A percentile compares a stretch with the other conserved stretches of the same genome.
Conservation (phyloP, 2,329 filamentous ascomycete species). For the Penicillium nordicum region DNA sequence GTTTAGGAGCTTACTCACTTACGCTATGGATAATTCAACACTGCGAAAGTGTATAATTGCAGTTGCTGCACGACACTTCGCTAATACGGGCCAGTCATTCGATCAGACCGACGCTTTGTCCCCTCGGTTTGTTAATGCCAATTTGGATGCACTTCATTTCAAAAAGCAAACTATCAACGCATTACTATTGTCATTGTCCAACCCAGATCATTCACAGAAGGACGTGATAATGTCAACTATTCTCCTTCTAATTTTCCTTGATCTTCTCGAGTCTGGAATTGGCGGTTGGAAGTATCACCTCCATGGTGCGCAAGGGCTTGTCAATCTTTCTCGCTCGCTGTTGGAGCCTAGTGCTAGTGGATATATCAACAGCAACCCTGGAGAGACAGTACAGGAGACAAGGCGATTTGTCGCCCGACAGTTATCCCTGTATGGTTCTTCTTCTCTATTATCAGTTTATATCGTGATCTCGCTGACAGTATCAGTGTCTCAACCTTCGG, state of each 20-base stretch:
- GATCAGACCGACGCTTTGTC: neutral
- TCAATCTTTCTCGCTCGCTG: neutral
- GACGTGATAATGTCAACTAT: neutral
- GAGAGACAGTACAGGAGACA: neutral
- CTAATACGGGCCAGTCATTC: neutral
- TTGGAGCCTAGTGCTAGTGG: neutral
- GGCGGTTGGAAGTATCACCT: constrained; percentile 10
- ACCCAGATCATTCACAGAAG: neutral
- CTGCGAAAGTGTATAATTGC: neutral
- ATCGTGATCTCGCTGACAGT: neutral
- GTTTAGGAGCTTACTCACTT: neutral
- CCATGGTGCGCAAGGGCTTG: neutral
- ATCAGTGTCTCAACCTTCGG: neutral
- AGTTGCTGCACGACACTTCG: neutral
- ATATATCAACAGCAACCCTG: neutral
- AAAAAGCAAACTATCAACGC: constrained; percentile 20
- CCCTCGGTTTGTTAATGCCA: constrained; percentile 3
- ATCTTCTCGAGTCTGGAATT: constrained; percentile 9
- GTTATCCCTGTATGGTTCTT: neutral
- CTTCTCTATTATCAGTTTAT: no score
- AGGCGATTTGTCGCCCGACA: neutral
- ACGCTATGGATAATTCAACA: neutral
- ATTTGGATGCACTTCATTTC: constrained; percentile 21
- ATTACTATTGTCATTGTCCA: constrained; percentile 9
- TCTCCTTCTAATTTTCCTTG: constrained; percentile 5